These are phyloP conservation scores for Microcyclosporella mali DNA, from an alignment of 2,329 filamentous ascomycete species.

Conservation along the genomic window DNA sequence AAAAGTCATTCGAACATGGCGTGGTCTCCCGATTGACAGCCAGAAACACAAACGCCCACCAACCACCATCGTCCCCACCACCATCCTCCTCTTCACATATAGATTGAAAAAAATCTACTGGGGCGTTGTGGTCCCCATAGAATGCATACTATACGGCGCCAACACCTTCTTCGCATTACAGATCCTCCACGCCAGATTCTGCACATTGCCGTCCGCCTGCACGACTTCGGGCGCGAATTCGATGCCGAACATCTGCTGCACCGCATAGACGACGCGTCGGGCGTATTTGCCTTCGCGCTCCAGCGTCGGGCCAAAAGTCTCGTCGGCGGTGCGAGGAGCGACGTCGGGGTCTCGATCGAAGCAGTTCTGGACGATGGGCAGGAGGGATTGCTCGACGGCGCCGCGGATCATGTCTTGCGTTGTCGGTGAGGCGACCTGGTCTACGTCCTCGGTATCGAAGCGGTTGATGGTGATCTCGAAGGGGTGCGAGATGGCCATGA, in stretches of 20 bases:
- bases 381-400: constrained; percentile 67
- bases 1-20: too few relatives aligned
- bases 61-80: neutral
- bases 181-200: constrained; percentile 87
- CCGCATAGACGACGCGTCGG: constrained; percentile 83
- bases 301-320: constrained; percentile 77
- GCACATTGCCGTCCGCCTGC: constrained; percentile 81
- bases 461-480: constrained; percentile 82
- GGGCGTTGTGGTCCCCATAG: constrained; percentile 32
- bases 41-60: too few relatives aligned
- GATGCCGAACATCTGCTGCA: constrained; percentile 92
- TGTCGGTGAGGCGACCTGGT: constrained; percentile 23
- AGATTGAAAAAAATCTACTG: too few relatives aligned
- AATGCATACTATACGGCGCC: constrained; percentile 46
- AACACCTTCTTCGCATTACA: constrained; percentile 93
- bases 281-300: constrained; percentile 86
- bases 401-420: constrained; percentile 56
- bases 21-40: too few relatives aligned
- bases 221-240: constrained; percentile 93
- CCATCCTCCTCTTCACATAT: constrained; percentile 6
- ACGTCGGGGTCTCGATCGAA: constrained; percentile 88
- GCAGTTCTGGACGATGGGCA: constrained; percentile 84
- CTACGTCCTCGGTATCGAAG: constrained; percentile 65
- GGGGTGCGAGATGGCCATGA: constrained; percentile 87
- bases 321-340: constrained; percentile 70